Evolutionary conservation across 1,284 basidiomycete genomes (phyloP).

Genomic region (Pseudozyma pruni): DNA sequence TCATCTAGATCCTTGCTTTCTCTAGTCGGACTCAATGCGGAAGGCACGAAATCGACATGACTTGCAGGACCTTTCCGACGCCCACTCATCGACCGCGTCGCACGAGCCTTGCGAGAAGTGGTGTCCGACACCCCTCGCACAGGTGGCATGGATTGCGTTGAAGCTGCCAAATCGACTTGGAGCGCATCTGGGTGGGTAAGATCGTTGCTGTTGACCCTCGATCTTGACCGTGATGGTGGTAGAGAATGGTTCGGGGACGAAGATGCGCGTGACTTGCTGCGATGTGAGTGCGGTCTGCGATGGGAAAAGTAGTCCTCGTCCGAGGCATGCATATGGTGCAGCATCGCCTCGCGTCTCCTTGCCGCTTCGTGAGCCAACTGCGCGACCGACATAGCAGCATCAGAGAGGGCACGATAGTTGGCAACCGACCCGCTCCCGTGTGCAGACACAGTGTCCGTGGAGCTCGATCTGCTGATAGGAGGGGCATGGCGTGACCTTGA

Average conservation of each 20-base stretch:
- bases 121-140: background rate
- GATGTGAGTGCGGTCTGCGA: constrained; percentile 4
- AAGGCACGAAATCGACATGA: constrained; percentile 23
- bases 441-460: constrained; percentile 8
- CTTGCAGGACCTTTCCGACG: constrained; percentile 3
- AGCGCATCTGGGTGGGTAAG: background rate
- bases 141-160: background rate
- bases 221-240: constrained; percentile 17
- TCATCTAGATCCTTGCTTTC: constrained; percentile 24
- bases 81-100: constrained; percentile 16
- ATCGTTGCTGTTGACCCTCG: constrained; percentile 34
- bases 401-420: constrained; percentile 46
- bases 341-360: constrained; percentile 26
- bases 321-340: constrained; percentile 13
- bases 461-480: constrained; percentile 16
- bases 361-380: constrained; percentile 51
- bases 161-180: background rate
- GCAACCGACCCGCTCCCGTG: constrained; percentile 8
- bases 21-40: constrained; percentile 29
- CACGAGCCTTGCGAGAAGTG: constrained; percentile 2
- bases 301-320: constrained; percentile 38
- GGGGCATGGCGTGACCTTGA: constrained; percentile 27
- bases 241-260: constrained; percentile 21
- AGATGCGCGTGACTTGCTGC: constrained; percentile 26
- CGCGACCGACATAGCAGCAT: constrained; percentile 52